These are phyloP conservation scores for Hawksworthiomyces lignivorus DNA, from an alignment of 2,329 filamentous ascomycete species.

Conservation along the genomic window DNA sequence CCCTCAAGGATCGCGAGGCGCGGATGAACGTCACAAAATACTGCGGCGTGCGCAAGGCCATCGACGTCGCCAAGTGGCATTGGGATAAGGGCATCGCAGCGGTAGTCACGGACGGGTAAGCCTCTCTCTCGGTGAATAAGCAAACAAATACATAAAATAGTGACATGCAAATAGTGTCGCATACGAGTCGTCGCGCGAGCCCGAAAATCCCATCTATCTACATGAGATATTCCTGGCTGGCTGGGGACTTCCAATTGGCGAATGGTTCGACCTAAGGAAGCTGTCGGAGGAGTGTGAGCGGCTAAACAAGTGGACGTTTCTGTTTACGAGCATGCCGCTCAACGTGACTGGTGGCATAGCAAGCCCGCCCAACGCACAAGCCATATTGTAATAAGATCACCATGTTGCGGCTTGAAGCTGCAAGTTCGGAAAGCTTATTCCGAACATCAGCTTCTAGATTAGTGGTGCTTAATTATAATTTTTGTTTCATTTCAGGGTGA, in stretches of 20 bases:
- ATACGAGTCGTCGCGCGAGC: neutral
- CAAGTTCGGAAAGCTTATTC: too few relatives aligned
- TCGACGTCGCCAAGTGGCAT: slow-evolving; percentile 3
- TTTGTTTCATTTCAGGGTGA: too few relatives aligned
- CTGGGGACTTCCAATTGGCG: slow-evolving; percentile 1
- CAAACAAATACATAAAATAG: too few relatives aligned
- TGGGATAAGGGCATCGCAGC: slow-evolving; percentile 1
- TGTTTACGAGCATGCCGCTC: slow-evolving; percentile 6
- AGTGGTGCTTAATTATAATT: too few relatives aligned
- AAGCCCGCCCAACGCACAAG: slow-evolving; percentile 1
- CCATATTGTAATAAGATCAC: neutral
- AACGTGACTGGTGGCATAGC: slow-evolving; percentile 3
- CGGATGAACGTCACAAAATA: neutral
- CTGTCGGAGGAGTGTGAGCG: neutral
- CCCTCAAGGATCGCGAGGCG: neutral
- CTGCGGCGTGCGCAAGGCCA: slow-evolving; percentile 3
- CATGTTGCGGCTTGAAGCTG: too few relatives aligned
- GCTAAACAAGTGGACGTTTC: neutral
- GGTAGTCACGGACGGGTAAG: neutral
- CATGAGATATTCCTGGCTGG: slow-evolving; percentile 4
- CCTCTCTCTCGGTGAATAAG: too few relatives aligned
- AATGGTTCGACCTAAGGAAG: slow-evolving; percentile 1
- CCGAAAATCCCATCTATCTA: neutral
- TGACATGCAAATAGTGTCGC: neutral
- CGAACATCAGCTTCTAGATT: too few relatives aligned